Base-by-base conservation (phyloP, 2,329 filamentous ascomycete species). In the Niveomyces coronatus region DNA sequence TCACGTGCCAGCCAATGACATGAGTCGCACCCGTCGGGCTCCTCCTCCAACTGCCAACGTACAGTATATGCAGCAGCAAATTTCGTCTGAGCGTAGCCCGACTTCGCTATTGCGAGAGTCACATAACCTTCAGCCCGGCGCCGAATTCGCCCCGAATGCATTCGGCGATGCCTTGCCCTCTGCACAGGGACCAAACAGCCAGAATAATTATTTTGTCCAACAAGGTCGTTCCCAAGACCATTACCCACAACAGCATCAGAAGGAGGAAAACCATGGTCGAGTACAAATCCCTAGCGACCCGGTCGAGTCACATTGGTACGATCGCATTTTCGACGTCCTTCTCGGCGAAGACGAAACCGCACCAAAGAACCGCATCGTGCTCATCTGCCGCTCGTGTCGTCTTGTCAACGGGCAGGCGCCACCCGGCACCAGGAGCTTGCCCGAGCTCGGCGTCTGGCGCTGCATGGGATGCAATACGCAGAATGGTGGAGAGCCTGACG, bases 371-470 rank as follows among this genome's bases (percentile, higher is more conserved):
- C 79, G 91, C 14, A 76, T 94, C 42, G 89, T 79, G 7, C 67
- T 98, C 46, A 85, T 98, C 39, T 98, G 91, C 61, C 60, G 67
- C 22, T 68, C 73, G 27, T 98, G 91, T 57, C 73, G 85, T 20
- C 72, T 95, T 2, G 88, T 98, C 33, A 98, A 98, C 55, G 91
- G 93, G 1, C 91, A 95, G 56, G 91, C 91, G 4, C 88, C 91
- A 2, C 89, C 91, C 0, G 91, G 91, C 1, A 80, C 83, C 0
- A 82, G 77, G 48, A 75, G 70, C 1, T 62, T 89, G 1, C 76
- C 84, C 27, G 88, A 95, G 36, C 53, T 98, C 1, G 91, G 89
- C 2, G 69, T 70, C 44, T 98, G 91, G 91, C 78, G 80, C 43
- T 98, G 91, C 58, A 82, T 85, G 55, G 76, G 76, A n/a, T 98